phyloP scores from a whole-genome alignment of 495 filamentous ascomycete species.

The Aspergillus panamensis region DNA sequence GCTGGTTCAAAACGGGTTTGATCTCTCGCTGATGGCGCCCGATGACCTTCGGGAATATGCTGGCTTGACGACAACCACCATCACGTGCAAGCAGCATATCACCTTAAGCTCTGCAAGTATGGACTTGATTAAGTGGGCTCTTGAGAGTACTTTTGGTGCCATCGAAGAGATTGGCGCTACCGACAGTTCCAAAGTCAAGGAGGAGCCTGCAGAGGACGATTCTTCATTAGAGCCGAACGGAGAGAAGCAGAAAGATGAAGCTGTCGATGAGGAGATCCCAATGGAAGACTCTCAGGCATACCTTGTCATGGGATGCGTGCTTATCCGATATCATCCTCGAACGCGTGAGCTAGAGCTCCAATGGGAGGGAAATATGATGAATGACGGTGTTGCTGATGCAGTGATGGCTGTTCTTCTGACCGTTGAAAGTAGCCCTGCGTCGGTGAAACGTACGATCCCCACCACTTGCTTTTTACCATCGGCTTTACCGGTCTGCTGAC shows the following conservation, averaged over 20 bases:
- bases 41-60: constrained; percentile 95
- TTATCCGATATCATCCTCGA: constrained; percentile 59
- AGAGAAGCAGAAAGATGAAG: constrained; percentile 41
- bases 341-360: constrained; percentile 82
- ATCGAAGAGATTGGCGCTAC: constrained; percentile 62
- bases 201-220: constrained; percentile 11
- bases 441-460: constrained; percentile 75
- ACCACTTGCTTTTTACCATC: neutral
- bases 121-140: constrained; percentile 86
- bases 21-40: constrained; percentile 91
- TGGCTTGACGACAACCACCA: constrained; percentile 87
- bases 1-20: constrained; percentile 94
- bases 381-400: constrained; percentile 94
- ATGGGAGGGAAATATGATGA: constrained; percentile 97
- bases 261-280: constrained; percentile 51
- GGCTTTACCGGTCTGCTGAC: constrained; percentile 16
- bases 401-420: constrained; percentile 86
- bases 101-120: constrained; percentile 82
- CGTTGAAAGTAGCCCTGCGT: constrained; percentile 88
- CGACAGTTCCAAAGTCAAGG: constrained; percentile 37
- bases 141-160: constrained; percentile 88
- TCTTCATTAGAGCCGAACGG: constrained; percentile 18
- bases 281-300: constrained; percentile 51
- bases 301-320: constrained; percentile 87
- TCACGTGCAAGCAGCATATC: constrained; percentile 84